Evolutionary conservation across 352 stramenopile species (phyloP).

Genomic region (Plasmopara muralis): DNA sequence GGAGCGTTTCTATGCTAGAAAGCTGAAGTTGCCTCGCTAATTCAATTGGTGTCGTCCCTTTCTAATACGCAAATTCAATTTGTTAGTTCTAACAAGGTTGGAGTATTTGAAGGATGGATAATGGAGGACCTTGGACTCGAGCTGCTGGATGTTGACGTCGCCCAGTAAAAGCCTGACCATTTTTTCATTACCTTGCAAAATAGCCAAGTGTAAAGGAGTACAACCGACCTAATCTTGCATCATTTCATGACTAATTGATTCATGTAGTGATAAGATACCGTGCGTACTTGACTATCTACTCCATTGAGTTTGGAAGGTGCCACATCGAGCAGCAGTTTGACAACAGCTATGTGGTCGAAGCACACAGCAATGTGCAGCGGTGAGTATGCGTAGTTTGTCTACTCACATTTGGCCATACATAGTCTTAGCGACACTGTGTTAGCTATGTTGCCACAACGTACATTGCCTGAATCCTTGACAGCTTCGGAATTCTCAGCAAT

Average conservation of each 20-base stretch:
- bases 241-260: background rate
- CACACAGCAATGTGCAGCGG: slow-evolving; percentile 62
- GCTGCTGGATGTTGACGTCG: slow-evolving; percentile 25
- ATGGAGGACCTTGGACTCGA: slow-evolving; percentile 36
- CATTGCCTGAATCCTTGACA: slow-evolving; percentile 16
- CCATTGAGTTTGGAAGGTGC: slow-evolving; percentile 16
- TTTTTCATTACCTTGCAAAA: slow-evolving; percentile 33
- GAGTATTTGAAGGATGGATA: background rate
- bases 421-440: background rate
- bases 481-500: slow-evolving; percentile 19
- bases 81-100: too few species aligned
- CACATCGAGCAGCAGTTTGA: slow-evolving; percentile 41
- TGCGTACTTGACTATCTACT: slow-evolving; percentile 29
- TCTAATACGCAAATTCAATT: slow-evolving; percentile 15
- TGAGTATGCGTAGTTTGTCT: slow-evolving; percentile 62
- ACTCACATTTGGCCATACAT: background rate
- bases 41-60: slow-evolving; percentile 52
- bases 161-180: slow-evolving; percentile 56
- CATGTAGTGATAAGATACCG: background rate
- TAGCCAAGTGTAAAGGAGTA: slow-evolving; percentile 59
- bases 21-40: slow-evolving; percentile 39
- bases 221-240: slow-evolving; percentile 30
- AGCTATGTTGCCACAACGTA: slow-evolving; percentile 3
- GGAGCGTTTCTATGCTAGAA: slow-evolving; percentile 23
- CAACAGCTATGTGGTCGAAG: slow-evolving; percentile 44